A percentile compares a stretch with the other conserved stretches of the same genome.
phyloP scores from a whole-genome alignment of 306 rosid genomes.

The Mucuna pruriens region DNA sequence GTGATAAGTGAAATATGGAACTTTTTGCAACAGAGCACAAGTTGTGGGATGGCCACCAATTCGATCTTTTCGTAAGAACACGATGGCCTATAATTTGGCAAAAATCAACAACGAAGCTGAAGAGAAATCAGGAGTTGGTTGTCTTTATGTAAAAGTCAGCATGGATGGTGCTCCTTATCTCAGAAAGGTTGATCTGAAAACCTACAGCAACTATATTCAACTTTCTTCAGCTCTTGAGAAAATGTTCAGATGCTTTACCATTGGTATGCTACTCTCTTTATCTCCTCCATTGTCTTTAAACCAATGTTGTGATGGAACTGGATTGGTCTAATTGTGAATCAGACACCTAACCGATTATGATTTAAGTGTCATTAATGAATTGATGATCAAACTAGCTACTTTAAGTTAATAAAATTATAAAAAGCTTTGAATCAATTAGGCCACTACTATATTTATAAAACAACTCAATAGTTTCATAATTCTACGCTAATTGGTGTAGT shows the following conservation, averaged over 20 bases:
- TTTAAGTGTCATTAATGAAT: background rate
- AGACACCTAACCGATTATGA: background rate
- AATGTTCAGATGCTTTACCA: slow-evolving; percentile 21
- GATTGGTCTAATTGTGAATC: background rate
- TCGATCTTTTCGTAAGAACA: slow-evolving; percentile 18
- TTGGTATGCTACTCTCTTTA: background rate
- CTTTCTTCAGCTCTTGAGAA: slow-evolving; percentile 30
- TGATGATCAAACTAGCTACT: no score
- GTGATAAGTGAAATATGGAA: background rate
- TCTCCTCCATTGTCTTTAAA: background rate
- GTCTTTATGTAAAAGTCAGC: slow-evolving; percentile 23
- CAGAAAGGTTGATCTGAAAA: slow-evolving; percentile 29
- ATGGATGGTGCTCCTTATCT: slow-evolving; percentile 28
- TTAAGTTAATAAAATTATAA: no score
- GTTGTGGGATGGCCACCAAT: slow-evolving; percentile 29
- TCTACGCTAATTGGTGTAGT: no score
- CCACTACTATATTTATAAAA: no score
- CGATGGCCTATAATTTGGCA: slow-evolving; percentile 3
- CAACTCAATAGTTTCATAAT: no score
- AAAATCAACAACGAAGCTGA: background rate
- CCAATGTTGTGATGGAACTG: background rate
- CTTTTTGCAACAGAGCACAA: background rate
- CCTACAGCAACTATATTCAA: background rate
- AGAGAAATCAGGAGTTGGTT: slow-evolving; percentile 16
- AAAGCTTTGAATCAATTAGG: no score